phyloP scores from a whole-genome alignment of 306 rosid species.

The Cicer bijugum region DNA sequence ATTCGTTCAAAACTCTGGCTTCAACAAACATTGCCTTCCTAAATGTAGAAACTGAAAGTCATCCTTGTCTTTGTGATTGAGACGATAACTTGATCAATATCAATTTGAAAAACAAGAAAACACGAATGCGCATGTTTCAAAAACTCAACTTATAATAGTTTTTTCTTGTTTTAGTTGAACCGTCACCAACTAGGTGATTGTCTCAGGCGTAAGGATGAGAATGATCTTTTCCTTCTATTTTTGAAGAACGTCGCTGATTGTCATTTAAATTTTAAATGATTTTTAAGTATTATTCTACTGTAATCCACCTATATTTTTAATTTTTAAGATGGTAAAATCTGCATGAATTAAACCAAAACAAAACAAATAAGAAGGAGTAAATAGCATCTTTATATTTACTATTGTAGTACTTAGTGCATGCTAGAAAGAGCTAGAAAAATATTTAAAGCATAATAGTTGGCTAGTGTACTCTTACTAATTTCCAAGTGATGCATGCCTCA shows the following conservation, averaged over 20 bases:
- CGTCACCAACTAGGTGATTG: not conserved
- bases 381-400: not conserved
- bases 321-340: too few species aligned
- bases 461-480: not conserved
- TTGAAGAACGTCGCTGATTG: not conserved
- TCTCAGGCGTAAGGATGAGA: not conserved
- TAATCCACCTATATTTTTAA: too few species aligned
- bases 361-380: too few species aligned
- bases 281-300: too few species aligned
- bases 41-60: not conserved
- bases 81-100: not conserved
- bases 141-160: not conserved
- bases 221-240: not conserved
- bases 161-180: not conserved
- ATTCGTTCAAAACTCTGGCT: not conserved
- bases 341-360: too few species aligned
- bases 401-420: not conserved
- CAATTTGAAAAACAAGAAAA: not conserved
- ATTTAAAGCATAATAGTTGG: constrained; percentile 15
- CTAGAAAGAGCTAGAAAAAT: constrained; percentile 18
- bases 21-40: not conserved
- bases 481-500: constrained; percentile 5
- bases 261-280: not conserved
- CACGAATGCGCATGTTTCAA: not conserved
- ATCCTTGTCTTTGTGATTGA: not conserved